A percentile compares a stretch with the other conserved stretches of the same genome.
These are phyloP conservation scores for Dendrostoma leiphaemia DNA, from an alignment of 2,329 filamentous ascomycete species.

Conservation along the genomic window DNA sequence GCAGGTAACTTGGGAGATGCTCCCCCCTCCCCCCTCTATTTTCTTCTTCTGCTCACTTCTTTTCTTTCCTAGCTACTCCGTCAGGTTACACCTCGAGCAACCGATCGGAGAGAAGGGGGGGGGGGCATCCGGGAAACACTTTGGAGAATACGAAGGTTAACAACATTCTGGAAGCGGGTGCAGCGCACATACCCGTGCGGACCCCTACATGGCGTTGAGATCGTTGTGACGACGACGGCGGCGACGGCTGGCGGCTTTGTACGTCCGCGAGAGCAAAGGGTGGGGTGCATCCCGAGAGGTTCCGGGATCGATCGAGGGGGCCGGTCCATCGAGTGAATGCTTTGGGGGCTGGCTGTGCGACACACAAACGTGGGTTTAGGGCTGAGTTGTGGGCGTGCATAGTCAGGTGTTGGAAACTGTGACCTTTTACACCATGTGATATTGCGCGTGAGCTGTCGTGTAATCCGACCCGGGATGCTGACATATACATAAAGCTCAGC, in stretches of 20 bases:
- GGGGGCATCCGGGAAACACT: too few relatives aligned
- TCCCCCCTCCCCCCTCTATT: too few relatives aligned
- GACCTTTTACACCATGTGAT: constrained; percentile 3
- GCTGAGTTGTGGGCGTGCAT: not conserved
- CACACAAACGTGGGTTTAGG: not conserved
- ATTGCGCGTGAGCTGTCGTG: constrained; percentile 7
- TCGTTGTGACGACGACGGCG: not conserved
- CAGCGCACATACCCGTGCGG: not conserved
- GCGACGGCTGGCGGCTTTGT: not conserved
- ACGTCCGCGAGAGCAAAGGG: not conserved
- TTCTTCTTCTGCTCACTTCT: too few relatives aligned
- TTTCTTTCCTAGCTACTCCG: too few relatives aligned
- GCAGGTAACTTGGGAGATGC: too few relatives aligned
- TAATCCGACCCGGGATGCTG: constrained; percentile 5
- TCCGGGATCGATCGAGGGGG: not conserved
- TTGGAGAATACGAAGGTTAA: too few relatives aligned
- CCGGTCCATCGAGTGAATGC: too few relatives aligned
- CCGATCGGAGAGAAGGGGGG: too few relatives aligned
- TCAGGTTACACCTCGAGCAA: too few relatives aligned
- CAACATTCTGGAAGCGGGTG: too few relatives aligned
- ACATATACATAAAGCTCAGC: not conserved
- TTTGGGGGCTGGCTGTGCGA: too few relatives aligned
- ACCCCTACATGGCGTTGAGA: not conserved
- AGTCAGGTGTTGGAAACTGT: constrained; percentile 11
- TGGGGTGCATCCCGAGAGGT: not conserved